Percentiles rank a stretch among this genome's conserved stretches.
phyloP scores from a whole-genome alignment of 495 filamentous ascomycete species.

The Trichoderma asperelloides region DNA sequence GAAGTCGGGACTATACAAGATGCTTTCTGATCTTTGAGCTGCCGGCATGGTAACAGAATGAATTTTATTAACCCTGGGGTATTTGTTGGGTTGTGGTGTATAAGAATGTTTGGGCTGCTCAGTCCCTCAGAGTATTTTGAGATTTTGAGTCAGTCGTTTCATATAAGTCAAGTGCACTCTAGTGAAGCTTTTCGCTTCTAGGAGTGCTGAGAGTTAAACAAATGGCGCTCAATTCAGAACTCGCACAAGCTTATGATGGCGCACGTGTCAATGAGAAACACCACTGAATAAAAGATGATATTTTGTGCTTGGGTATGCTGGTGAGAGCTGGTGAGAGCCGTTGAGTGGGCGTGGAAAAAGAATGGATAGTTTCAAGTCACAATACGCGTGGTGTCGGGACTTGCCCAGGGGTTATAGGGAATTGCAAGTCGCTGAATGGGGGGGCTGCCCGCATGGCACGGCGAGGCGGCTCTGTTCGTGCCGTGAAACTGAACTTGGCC shows the following conservation, averaged over 20 bases:
- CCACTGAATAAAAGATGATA: background rate
- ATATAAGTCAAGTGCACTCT: background rate
- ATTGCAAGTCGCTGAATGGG: background rate
- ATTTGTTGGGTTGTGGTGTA: too few relatives aligned
- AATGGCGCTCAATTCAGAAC: too few relatives aligned
- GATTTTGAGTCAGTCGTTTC: background rate
- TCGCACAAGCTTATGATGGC: background rate
- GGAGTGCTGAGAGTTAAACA: too few relatives aligned
- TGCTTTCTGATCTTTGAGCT: background rate
- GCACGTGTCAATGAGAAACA: background rate
- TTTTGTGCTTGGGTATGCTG: background rate
- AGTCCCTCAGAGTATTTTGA: too few relatives aligned
- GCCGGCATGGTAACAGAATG: background rate
- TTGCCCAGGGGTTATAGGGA: background rate
- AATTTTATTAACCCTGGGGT: background rate
- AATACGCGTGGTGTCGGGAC: background rate
- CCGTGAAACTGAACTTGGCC: background rate
- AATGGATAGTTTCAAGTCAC: background rate
- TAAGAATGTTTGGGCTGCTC: too few relatives aligned
- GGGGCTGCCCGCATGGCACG: background rate
- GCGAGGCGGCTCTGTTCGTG: background rate
- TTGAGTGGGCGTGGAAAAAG: background rate
- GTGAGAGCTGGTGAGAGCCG: background rate
- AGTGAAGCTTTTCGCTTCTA: too few relatives aligned
- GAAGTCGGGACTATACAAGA: background rate